Evolutionary conservation across 1,139 yeast species (phyloP), one percentile per base, ranked within the genome.

Genomic region (Saccharomyces hybrid): DNA sequence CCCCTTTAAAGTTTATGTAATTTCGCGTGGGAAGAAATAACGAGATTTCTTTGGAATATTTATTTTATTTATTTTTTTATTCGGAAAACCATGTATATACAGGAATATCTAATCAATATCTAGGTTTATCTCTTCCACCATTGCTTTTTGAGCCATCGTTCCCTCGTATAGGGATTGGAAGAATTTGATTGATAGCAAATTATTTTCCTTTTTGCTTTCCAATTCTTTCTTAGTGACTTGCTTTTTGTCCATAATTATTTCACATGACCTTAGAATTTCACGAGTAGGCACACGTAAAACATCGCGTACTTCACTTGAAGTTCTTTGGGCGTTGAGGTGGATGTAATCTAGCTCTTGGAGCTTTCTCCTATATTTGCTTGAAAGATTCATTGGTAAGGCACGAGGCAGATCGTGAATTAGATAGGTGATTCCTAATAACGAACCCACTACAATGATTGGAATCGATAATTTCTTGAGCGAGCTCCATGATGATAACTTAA

Each of bases 351-450:
- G 71, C 23, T 78, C 81, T 41, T 76, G 74, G 41, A 93, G 75
- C 63, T 86, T 87, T 7, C 67, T 68, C 59, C 79, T 80, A 60
- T 91, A 80, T 70, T 87, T 89, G 53, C 78, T 76, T 0, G 95
- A 89, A 57, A 90, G 78, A 56, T 90, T 90, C 62, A 90, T 77
- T 26, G 97, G 95, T 63, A 88, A 81, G 0, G 98, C 96, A 62
- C 86, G 81, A 2, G 97, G 97, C 16, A 95, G 82, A 68, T 93
- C 99, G 54, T 77, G 76, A 13, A 89, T 73, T 57, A 90, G 69
- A 64, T 88, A 89, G 47, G 84, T 83, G 0, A 82, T 73, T 0
- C 90, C 80, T 28, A 83, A 75, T 0, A 84, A 79, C 3, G 83
- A 73, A 0, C 80, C 79, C 14, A 84, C 76, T 4, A 84, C 61